Conservation (phyloP, 352 stramenopile genomes). For the Pythium coloratum region DNA sequence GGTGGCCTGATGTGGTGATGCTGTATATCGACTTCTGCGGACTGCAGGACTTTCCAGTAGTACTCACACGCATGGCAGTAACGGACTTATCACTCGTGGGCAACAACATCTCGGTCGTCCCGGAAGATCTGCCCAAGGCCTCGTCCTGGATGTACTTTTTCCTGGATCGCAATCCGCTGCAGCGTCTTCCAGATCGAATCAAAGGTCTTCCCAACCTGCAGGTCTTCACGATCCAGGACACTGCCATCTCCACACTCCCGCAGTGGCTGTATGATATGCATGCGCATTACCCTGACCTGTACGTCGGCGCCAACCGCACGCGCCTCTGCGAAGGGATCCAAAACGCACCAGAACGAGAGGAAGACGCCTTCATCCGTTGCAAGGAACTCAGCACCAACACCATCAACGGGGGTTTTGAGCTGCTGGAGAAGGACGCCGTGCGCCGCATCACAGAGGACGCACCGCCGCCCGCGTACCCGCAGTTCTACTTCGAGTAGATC, state of each 20-base stretch:
- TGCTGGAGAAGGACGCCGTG: conserved; percentile 19
- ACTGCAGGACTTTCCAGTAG: conserved; percentile 31
- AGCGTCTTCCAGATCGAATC: conserved; percentile 2
- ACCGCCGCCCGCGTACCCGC: background rate
- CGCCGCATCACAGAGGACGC: conserved; percentile 13
- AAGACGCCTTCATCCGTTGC: conserved; percentile 6
- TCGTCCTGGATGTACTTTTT: conserved; percentile 36
- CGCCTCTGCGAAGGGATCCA: background rate
- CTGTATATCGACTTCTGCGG: conserved; percentile 43
- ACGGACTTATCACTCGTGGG: conserved; percentile 38
- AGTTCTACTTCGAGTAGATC: conserved; percentile 2
- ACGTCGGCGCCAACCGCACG: conserved; percentile 5
- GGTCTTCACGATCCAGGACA: conserved; percentile 15
- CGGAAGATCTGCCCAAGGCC: conserved; percentile 22
- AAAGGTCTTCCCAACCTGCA: conserved; percentile 3
- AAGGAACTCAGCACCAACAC: conserved; percentile 5
- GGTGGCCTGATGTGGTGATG: conserved; percentile 35
- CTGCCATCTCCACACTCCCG: conserved; percentile 10
- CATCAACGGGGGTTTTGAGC: conserved; percentile 12
- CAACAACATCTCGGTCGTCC: conserved; percentile 40
- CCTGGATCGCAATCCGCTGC: conserved; percentile 38
- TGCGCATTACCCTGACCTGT: background rate
- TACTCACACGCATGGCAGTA: conserved; percentile 25
- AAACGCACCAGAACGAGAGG: background rate
- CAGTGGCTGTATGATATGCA: conserved; percentile 11